These are phyloP conservation scores for Dryas drummondii DNA, from an alignment of 306 rosid genomes.

Conservation along the genomic window DNA sequence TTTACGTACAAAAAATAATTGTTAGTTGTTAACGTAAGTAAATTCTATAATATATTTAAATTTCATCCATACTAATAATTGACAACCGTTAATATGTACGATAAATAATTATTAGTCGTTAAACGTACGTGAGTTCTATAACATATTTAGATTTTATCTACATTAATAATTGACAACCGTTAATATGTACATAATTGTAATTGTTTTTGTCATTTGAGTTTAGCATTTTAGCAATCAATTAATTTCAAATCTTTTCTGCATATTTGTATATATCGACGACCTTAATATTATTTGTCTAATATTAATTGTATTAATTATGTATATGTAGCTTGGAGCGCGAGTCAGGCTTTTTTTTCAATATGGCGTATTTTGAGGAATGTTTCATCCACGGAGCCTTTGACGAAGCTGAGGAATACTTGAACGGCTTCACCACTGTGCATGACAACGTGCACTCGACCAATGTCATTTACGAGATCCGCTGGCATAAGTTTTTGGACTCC, in stretches of 20 bases:
- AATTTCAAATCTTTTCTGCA: not conserved
- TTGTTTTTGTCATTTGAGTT: not conserved
- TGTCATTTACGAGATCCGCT: constrained; percentile 17
- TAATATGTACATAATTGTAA: not conserved
- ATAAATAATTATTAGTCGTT: not conserved
- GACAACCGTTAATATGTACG: not conserved
- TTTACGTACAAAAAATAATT: not conserved
- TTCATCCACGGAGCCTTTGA: constrained; percentile 13
- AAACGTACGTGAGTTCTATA: not conserved
- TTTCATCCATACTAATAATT: not conserved
- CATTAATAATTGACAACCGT: not conserved
- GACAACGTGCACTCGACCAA: constrained; percentile 22
- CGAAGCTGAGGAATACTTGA: constrained; percentile 16
- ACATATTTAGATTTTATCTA: too few relatives aligned
- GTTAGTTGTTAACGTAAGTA: not conserved
- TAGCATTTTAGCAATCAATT: not conserved
- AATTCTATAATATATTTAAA: too few relatives aligned
- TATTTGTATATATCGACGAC: not conserved
- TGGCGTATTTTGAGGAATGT: constrained; percentile 4
- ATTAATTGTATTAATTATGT: not conserved
- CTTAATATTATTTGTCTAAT: not conserved
- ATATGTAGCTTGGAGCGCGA: constrained; percentile 19
- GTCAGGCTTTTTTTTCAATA: constrained; percentile 6
- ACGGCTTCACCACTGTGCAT: constrained; percentile 16
- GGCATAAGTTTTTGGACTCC: constrained; percentile 22